Evolutionary conservation across 1,139 yeast genomes (phyloP), one percentile per base, ranked within the genome.

Genomic region (Candida sojae): DNA sequence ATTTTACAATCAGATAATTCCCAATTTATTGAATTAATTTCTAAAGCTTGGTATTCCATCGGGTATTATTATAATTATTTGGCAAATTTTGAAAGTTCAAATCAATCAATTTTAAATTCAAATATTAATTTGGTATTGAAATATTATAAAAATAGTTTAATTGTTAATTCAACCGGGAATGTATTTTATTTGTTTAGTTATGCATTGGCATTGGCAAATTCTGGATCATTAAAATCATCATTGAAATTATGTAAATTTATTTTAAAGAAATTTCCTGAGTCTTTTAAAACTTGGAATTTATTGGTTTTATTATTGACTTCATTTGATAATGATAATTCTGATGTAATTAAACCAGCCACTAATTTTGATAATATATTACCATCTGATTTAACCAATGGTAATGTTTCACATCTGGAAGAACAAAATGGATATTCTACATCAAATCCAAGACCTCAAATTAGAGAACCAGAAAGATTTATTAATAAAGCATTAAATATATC

Each of bases 271-370:
- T 73, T 60, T 48, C 79, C 79, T 0, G 77, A 75, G 53, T 66
- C 73, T 4, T 75, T 75, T 62, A 70, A 68, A 50, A 71, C 78
- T 0, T 75, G 80, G 80, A 75, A 75, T 53, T 64, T 75, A 51
- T 60, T 75, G 51, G 71, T 69, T 0, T 65, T 75, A 44, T 53
- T 70, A 10, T 55, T 65, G 26, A 57, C 70, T 11, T 59, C 72
- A 5, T 57, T 64, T 38, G 73, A 70, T 44, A 56, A 59, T 29
- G 57, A 62, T 45, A 60, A 62, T 47, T 61, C 66, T 1, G 67
- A 63, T 34, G 49, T 42, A 8, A 36, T 49, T 25, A 54, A 52
- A 40, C 55, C 55, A 10, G 48, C 52, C 12, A 41, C 48, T 10
- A 32, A 38, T 13, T 37, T 51, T 38, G 52, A 48, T 32, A 42